Evolutionary conservation across 306 rosid species (phyloP), one percentile per base, ranked within the genome.

Genomic region (Amphicarpaea edgeworthii): DNA sequence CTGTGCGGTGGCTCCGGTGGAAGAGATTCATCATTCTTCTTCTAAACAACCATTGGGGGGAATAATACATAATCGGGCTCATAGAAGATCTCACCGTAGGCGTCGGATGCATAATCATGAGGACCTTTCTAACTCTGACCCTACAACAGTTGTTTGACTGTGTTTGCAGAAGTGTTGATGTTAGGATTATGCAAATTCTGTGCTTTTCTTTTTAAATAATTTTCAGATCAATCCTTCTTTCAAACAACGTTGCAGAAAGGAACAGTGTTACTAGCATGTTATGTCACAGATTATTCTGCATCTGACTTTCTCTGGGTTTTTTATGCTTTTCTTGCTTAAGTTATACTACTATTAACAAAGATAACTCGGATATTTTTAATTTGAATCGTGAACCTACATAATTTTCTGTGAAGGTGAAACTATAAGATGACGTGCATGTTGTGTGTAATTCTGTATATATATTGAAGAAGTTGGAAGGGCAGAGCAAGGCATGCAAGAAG

Each of bases 1-100:
- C 79, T 26, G 83, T 73, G 55, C 80, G 40, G 55, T 79, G 40
- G 49, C 73, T 47, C 79, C 61, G 53, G 77, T 45, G 81, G 97
- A 95, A 82, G 93, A 85, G 71, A 70, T 75, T 73, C 73, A 47
- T 50, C 81, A 68, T 53, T 83, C 85, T 0, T 77, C 7, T 82
- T 53, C 78, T 92, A 23, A 79, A 64, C 38, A 81, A 30, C 75
- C 86, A 50, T 71, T 85, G 15, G 87, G 75, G 73, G 19, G 17
- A n/a, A 86, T 72, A 76, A 23, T 21, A 9, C 86, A 74, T 51
- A 65, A 70, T 67, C 88, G 86, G 63, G 50, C 71, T 71, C 89
- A 79, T 30, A 90, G 71, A 85, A 84, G 93, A 89, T 78, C 83
- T 77, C 91, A 82, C 71, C 92, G 91, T 2, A 88, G 85, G 83